These are phyloP conservation scores for Microstroma glucosiphilum DNA, from an alignment of 1,284 basidiomycete genomes.

Conservation along the genomic window DNA sequence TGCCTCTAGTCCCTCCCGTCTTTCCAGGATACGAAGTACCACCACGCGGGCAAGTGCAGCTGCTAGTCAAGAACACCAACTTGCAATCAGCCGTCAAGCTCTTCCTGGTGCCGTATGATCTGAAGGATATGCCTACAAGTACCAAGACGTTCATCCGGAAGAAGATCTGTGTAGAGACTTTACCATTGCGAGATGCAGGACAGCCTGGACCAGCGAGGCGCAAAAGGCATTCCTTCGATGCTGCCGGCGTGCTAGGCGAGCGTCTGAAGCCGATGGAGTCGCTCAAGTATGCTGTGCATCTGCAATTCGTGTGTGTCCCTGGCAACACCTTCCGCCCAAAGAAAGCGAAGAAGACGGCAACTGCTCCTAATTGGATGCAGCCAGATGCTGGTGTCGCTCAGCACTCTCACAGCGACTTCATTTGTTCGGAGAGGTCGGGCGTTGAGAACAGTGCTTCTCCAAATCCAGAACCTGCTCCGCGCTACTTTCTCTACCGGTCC, in stretches of 20 bases:
- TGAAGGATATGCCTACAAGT: slow-evolving; percentile 49
- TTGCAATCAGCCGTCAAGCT: slow-evolving; percentile 52
- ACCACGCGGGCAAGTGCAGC: slow-evolving; percentile 55
- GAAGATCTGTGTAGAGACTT: slow-evolving; percentile 18
- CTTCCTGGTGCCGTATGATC: slow-evolving; percentile 56
- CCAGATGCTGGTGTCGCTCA: background rate
- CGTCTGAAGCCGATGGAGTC: slow-evolving; percentile 19
- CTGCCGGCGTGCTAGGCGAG: background rate
- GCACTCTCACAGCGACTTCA: background rate
- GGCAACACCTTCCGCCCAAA: slow-evolving; percentile 8
- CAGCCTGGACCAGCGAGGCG: background rate
- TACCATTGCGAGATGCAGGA: background rate
- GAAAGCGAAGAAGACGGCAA: background rate
- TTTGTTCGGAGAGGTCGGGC: too few species aligned
- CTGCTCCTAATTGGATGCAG: background rate
- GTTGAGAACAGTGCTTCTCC: background rate
- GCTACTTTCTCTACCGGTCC: slow-evolving; percentile 35
- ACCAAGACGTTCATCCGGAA: slow-evolving; percentile 40
- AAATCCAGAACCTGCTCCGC: background rate
- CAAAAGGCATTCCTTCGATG: background rate
- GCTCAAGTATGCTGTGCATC: slow-evolving; percentile 40
- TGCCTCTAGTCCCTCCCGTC: background rate
- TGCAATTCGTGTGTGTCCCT: slow-evolving; percentile 32
- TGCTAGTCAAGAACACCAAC: slow-evolving; percentile 55
- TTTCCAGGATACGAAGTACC: slow-evolving; percentile 57